Base-by-base conservation (phyloP, 202 grass and related monocot genomes). In the Hordeum pubiflorum region DNA sequence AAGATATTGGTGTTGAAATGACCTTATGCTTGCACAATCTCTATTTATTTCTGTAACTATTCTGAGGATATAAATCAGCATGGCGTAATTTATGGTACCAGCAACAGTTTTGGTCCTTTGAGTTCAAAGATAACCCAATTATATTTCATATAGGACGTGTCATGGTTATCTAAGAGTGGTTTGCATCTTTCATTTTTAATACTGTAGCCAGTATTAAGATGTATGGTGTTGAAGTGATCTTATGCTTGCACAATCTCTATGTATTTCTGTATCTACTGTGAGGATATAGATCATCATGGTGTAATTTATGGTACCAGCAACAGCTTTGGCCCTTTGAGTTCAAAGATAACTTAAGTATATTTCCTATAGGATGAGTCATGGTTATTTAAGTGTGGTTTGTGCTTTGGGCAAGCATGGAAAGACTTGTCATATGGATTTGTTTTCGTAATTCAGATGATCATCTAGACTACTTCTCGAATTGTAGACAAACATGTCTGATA, bases 41-140 rank as follows among this genome's bases (percentile, higher is more conserved):
- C 5, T 82, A 56, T 69, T 17, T 21, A 55, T 78, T 63, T 7
- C 61, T 75, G 69, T 63, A 24, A 33, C 33, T 26, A 41, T 29
- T 40, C 5, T 74, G 27, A 79, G 20, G 14, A 63, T 24, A 72
- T 36, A 74, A 4, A 67, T 27, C 65, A 57, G 63, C 40, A 75
- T 63, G 12, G 23, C 61, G 18, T 62, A 76, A 41, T 70, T 57
- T 77, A 63, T 77, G 43, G 58, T 85, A 58, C 46, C 56, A 60
- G 32, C 31, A 48, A 72, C 14, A 37, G 17, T 37, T 78, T 81
- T 54, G 66, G 50, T 9, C 11, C 58, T 60, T 48, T 31, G 41
- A 41, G 54, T 80, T 43, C 68, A 79, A 59, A 60, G 13, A 67
- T 73, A 85, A 9, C 40, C 9, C 75, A 46, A 66, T 1, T 66